Percentiles rank a stretch among this genome's conserved stretches.
Evolutionary conservation across 805 yeast genomes (phyloP).

Genomic region (Metschnikowia lunata): DNA sequence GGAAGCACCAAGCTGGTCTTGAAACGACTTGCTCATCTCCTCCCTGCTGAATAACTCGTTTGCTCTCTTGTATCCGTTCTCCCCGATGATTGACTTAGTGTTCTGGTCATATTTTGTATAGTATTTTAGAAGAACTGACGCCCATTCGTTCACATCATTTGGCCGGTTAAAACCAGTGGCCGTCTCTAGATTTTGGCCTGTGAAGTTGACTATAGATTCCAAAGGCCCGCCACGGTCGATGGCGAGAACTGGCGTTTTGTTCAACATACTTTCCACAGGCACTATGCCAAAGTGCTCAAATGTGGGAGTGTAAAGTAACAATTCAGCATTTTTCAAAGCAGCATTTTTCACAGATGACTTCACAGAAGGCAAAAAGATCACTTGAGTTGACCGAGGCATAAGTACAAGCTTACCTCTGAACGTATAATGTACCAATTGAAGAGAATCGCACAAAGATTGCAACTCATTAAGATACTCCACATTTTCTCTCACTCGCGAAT

Average conservation of each 20-base stretch:
- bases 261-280: constrained; percentile 90
- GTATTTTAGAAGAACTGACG: constrained; percentile 42
- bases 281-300: constrained; percentile 97
- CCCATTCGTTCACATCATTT: constrained; percentile 48
- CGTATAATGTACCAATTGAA: constrained; percentile 45
- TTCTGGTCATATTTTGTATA: constrained; percentile 21
- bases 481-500: constrained; percentile 69
- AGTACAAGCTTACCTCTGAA: constrained; percentile 36
- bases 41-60: constrained; percentile 39
- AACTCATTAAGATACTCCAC: constrained; percentile 65
- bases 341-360: constrained; percentile 58
- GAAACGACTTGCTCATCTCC: constrained; percentile 38
- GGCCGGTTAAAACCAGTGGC: constrained; percentile 65
- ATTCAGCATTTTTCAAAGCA: constrained; percentile 53
- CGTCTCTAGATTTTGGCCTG: constrained; percentile 20
- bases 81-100: constrained; percentile 24
- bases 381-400: constrained; percentile 38
- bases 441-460: constrained; percentile 41
- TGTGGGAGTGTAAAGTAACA: constrained; percentile 83
- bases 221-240: constrained; percentile 89
- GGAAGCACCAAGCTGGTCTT: constrained; percentile 13
- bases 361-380: constrained; percentile 79
- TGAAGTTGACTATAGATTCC: constrained; percentile 57
- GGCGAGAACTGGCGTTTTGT: constrained; percentile 80
- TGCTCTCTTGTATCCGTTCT: constrained; percentile 37